A percentile compares a stretch with the other conserved stretches of the same genome.
These are phyloP conservation scores for Fusarium acutatum DNA, from an alignment of 2,329 filamentous ascomycete genomes.

Conservation along the genomic window DNA sequence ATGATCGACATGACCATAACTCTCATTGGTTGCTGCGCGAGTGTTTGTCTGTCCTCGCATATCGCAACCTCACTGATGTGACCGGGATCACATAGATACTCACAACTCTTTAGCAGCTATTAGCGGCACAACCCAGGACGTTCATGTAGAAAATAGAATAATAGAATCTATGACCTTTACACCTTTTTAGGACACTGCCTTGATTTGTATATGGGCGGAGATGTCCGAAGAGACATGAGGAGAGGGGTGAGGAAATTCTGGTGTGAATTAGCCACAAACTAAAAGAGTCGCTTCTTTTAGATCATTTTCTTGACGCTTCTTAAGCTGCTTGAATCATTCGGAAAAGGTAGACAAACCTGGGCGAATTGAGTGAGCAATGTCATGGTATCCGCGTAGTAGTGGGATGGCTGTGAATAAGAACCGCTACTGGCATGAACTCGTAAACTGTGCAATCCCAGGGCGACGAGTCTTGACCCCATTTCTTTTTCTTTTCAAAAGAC, in stretches of 20 bases:
- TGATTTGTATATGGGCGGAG: background rate
- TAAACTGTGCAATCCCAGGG: background rate
- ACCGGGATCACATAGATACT: background rate
- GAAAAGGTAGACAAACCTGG: background rate
- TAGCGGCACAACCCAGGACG: background rate
- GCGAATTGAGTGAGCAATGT: background rate
- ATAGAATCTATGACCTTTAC: background rate
- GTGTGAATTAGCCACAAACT: constrained; percentile 1
- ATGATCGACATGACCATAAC: background rate
- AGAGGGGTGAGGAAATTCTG: constrained; percentile 2
- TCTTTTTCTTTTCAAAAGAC: background rate
- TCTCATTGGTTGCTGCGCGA: background rate
- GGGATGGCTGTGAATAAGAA: background rate
- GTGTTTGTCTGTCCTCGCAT: background rate
- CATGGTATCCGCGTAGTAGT: background rate
- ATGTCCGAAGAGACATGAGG: background rate
- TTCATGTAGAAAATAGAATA: background rate
- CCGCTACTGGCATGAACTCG: background rate
- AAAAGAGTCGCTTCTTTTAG: background rate
- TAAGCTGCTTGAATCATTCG: background rate
- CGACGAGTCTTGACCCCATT: background rate
- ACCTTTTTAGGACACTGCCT: background rate
- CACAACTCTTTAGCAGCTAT: background rate
- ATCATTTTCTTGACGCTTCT: background rate
- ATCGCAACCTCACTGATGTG: background rate